These are phyloP conservation scores for Pseudogymnoascus sp. DNA, from an alignment of 2,329 filamentous ascomycete species.

Conservation along the genomic window DNA sequence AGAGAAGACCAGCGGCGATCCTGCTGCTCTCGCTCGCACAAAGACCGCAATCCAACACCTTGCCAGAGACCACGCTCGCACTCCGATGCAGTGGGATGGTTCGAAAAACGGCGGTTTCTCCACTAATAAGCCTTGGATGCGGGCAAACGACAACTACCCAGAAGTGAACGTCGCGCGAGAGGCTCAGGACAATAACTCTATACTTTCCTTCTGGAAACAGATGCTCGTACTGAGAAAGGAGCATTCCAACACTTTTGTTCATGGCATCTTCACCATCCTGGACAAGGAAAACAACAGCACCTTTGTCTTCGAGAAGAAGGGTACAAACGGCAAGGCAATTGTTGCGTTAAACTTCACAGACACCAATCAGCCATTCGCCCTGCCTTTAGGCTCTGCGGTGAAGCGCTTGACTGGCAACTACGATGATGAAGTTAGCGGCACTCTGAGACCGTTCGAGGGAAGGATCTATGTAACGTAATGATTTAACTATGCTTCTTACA, in stretches of 20 bases:
- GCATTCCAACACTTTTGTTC: constrained; percentile 54
- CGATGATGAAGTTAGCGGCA: constrained; percentile 1
- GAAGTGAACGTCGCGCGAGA: constrained; percentile 53
- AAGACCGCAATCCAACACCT: background rate
- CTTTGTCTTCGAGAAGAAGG: constrained; percentile 39
- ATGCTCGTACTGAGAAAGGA: constrained; percentile 29
- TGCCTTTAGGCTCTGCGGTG: background rate
- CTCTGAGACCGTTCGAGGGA: background rate
- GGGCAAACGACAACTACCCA: constrained; percentile 23
- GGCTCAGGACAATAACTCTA: constrained; percentile 15
- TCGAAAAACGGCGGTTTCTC: constrained; percentile 1
- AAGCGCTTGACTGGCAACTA: background rate
- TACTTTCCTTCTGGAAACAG: constrained; percentile 27
- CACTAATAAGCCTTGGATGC: constrained; percentile 10
- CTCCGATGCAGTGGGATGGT: constrained; percentile 10
- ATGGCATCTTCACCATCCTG: constrained; percentile 50
- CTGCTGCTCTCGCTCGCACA: background rate
- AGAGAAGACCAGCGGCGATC: background rate
- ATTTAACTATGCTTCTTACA: background rate
- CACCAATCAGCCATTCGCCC: constrained; percentile 21
- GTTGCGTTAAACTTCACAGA: constrained; percentile 43
- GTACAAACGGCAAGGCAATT: constrained; percentile 29
- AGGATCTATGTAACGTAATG: background rate
- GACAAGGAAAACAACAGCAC: constrained; percentile 39
- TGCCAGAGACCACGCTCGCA: constrained; percentile 8